phyloP scores from a whole-genome alignment of 2,329 filamentous ascomycete species.

The Graphilbum ipis-grandicollis region DNA sequence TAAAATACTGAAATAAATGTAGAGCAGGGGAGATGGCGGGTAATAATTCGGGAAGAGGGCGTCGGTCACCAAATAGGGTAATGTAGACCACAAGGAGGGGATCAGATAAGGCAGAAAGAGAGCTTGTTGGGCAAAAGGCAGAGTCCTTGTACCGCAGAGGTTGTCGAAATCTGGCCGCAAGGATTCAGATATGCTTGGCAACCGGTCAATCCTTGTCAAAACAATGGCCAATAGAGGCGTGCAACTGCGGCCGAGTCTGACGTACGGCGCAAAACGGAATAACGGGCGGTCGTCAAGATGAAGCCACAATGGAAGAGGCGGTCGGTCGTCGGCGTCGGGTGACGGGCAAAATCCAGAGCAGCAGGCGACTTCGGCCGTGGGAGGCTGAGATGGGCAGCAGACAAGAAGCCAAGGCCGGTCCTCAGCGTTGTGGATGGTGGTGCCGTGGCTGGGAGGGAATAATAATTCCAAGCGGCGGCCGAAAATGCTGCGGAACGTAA shows the following conservation, averaged over 20 bases:
- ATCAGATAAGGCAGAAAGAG: neutral
- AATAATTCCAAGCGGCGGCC: neutral
- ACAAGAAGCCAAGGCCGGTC: neutral
- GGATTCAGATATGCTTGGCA: neutral
- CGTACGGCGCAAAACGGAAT: neutral
- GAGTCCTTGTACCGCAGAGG: neutral
- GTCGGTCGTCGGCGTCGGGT: too few relatives aligned
- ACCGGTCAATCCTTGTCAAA: neutral
- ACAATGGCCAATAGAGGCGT: too few relatives aligned
- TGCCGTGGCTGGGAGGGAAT: neutral
- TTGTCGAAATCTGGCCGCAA: neutral
- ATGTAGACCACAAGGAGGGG: too few relatives aligned
- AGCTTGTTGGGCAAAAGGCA: neutral
- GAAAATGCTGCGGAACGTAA: neutral
- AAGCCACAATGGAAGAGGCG: too few relatives aligned
- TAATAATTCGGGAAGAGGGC: neutral
- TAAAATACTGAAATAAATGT: neutral
- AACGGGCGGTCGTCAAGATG: too few relatives aligned
- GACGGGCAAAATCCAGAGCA: neutral
- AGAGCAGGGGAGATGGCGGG: neutral
- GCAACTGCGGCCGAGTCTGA: neutral
- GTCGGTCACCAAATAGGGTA: neutral
- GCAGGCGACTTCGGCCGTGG: too few relatives aligned
- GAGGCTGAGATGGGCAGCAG: neutral
- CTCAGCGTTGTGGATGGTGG: neutral